These are phyloP conservation scores for Globisporangium carolinianum DNA, from an alignment of 352 stramenopile genomes.

Conservation along the genomic window DNA sequence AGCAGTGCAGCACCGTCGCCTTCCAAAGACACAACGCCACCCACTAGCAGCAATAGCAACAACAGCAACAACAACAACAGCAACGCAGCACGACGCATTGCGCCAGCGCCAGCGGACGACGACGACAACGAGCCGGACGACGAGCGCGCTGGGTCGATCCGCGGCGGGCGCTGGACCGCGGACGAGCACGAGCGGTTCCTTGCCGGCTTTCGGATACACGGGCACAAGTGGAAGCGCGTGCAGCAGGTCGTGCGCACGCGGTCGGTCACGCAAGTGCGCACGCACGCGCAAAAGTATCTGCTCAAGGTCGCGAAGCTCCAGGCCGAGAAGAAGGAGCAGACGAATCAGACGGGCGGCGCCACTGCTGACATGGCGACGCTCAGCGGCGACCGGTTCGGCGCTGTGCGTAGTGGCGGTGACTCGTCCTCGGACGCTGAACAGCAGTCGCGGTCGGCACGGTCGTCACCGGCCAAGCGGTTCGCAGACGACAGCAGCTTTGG, in stretches of 20 bases:
- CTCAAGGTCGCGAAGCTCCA: conserved; percentile 88
- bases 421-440: conserved; percentile 17
- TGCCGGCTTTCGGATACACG: conserved; percentile 78
- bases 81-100: conserved; percentile 27
- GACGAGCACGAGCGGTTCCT: conserved; percentile 86
- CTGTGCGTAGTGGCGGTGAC: conserved; percentile 6
- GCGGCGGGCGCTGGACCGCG: conserved; percentile 74
- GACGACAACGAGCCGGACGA: conserved; percentile 57
- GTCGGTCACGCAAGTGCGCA: conserved; percentile 86
- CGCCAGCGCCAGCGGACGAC: conserved; percentile 50
- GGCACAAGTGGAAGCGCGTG: conserved; percentile 88
- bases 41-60: conserved; percentile 6
- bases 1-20: background rate
- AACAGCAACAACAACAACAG: conserved; percentile 7
- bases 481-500: too few species aligned
- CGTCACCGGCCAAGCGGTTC: conserved; percentile 22
- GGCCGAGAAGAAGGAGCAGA: conserved; percentile 54
- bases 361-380: background rate
- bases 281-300: conserved; percentile 85
- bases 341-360: conserved; percentile 16
- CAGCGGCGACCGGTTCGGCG: conserved; percentile 12
- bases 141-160: conserved; percentile 43
- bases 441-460: conserved; percentile 21
- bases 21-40: conserved; percentile 10
- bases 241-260: conserved; percentile 83